Conservation (phyloP, 2,329 filamentous ascomycete species). For the Botrytis tulipae region DNA sequence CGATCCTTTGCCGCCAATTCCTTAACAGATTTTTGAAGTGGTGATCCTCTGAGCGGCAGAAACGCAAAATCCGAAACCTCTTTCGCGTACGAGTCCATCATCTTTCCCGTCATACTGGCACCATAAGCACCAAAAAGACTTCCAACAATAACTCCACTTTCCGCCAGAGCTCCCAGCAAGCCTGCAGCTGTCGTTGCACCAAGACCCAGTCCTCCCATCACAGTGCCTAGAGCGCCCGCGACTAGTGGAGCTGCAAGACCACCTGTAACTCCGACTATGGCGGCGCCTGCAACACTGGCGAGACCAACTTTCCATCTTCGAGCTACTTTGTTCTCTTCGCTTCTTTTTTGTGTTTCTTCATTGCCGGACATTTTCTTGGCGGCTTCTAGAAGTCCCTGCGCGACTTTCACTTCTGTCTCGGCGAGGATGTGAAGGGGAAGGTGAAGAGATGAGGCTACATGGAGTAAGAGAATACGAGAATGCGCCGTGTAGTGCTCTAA, state of each 20-base stretch:
- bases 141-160: slow-evolving; percentile 77
- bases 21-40: slow-evolving; percentile 42
- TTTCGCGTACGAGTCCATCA: slow-evolving; percentile 83
- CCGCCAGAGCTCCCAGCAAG: slow-evolving; percentile 75
- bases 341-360: slow-evolving; percentile 70
- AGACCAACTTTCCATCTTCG: slow-evolving; percentile 89
- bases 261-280: slow-evolving; percentile 68
- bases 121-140: slow-evolving; percentile 91
- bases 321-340: slow-evolving; percentile 65
- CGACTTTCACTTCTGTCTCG: slow-evolving; percentile 72
- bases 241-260: slow-evolving; percentile 73
- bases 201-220: slow-evolving; percentile 75
- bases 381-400: slow-evolving; percentile 69
- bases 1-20: slow-evolving; percentile 52
- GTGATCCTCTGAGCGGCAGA: slow-evolving; percentile 63
- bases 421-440: slow-evolving; percentile 63
- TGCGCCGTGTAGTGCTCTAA: slow-evolving; percentile 75
- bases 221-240: slow-evolving; percentile 30
- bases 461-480: slow-evolving; percentile 68
- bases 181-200: slow-evolving; percentile 71
- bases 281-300: slow-evolving; percentile 84
- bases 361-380: slow-evolving; percentile 69
- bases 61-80: slow-evolving; percentile 90
- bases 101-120: slow-evolving; percentile 75
- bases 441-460: slow-evolving; percentile 69